phyloP scores from a whole-genome alignment of 768 basidiomycete genomes.

The Leccinum broughii region DNA sequence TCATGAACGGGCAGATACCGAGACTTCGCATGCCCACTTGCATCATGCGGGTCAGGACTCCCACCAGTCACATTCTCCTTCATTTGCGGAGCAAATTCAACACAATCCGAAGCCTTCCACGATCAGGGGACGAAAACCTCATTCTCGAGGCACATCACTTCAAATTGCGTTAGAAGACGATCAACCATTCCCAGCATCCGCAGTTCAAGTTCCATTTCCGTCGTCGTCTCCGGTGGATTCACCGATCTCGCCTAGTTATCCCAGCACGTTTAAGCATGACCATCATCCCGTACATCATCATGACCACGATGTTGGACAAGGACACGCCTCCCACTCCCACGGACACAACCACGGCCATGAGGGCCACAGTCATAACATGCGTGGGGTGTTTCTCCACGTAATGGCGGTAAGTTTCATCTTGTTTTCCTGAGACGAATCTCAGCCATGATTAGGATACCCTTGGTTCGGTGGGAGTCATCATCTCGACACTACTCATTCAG shows the following conservation, averaged over 20 bases:
- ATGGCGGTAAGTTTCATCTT: conserved; percentile 58
- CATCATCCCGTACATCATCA: conserved; percentile 38
- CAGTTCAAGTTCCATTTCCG: conserved; percentile 29
- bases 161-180: conserved; percentile 33
- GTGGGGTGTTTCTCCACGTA: too few relatives aligned
- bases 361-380: conserved; percentile 97
- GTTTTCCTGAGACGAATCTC: conserved; percentile 2
- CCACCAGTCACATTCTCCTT: conserved; percentile 21
- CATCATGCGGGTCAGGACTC: conserved; percentile 32
- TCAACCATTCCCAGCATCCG: conserved; percentile 18
- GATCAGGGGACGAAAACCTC: conserved; percentile 36
- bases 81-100: conserved; percentile 11
- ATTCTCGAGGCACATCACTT: conserved; percentile 43
- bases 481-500: conserved; percentile 94
- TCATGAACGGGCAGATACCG: conserved; percentile 27
- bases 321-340: conserved; percentile 54
- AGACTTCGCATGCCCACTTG: conserved; percentile 25
- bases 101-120: conserved; percentile 12
- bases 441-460: conserved; percentile 71
- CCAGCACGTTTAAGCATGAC: conserved; percentile 49
- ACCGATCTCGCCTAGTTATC: conserved; percentile 67
- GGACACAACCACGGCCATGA: conserved; percentile 60
- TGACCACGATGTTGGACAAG: conserved; percentile 26
- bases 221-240: conserved; percentile 37
- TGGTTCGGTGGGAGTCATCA: conserved; percentile 96